A percentile compares a stretch with the other conserved stretches of the same genome.
Evolutionary conservation across 2,329 filamentous ascomycete species (phyloP).

Genomic region (Sphaerulina vaccinii): DNA sequence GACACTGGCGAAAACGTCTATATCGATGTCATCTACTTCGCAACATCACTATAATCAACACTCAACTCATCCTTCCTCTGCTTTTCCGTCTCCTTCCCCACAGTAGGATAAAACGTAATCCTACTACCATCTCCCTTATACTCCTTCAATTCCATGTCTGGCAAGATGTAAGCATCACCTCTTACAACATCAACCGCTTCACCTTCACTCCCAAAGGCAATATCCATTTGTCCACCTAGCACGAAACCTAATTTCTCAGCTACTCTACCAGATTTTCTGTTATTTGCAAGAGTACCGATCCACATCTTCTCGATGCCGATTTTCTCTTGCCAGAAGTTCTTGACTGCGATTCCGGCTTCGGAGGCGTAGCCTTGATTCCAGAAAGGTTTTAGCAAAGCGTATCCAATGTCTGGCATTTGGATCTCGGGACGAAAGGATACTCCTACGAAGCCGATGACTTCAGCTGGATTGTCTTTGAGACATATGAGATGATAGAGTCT

Average conservation of each 20-base stretch:
- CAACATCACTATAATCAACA: too few species aligned
- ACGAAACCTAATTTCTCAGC: conserved; percentile 14
- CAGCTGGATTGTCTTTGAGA: neutral
- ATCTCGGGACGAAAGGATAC: conserved; percentile 12
- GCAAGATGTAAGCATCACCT: conserved; percentile 3
- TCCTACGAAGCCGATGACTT: conserved; percentile 4
- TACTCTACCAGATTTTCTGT: conserved; percentile 1
- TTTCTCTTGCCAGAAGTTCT: conserved; percentile 14
- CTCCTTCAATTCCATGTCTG: too few species aligned
- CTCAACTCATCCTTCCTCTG: conserved; percentile 4
- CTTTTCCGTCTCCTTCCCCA: conserved; percentile 2
- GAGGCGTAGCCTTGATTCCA: conserved; percentile 11
- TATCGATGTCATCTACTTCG: too few species aligned
- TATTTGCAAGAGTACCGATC: neutral
- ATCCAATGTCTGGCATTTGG: conserved; percentile 16
- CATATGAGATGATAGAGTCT: conserved; percentile 13
- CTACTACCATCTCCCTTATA: conserved; percentile 10
- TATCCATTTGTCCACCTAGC: neutral
- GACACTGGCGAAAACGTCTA: too few species aligned
- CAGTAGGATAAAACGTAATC: neutral
- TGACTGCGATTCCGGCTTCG: conserved; percentile 7
- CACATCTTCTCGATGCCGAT: conserved; percentile 13
- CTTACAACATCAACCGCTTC: neutral
- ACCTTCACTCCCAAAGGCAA: conserved; percentile 1
- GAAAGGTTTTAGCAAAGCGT: conserved; percentile 3